phyloP scores from a whole-genome alignment of 1,139 yeast genomes.

The Candida sojae region DNA sequence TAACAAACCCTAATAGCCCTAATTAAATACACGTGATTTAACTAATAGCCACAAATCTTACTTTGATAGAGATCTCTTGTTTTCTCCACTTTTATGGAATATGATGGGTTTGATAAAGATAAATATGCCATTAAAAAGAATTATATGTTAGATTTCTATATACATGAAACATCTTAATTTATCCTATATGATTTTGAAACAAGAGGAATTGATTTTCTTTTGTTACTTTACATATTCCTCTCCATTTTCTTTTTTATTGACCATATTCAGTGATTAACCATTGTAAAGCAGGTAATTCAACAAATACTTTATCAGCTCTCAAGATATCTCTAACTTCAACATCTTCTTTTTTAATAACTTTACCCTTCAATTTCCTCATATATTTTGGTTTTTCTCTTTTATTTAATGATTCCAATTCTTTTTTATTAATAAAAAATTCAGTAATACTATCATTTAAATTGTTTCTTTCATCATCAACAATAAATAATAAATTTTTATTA shows the following conservation, averaged over 20 bases:
- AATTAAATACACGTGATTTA: conserved; percentile 9
- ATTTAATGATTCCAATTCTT: conserved; percentile 5
- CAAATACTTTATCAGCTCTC: conserved; percentile 74
- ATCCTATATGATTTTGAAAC: too few species aligned
- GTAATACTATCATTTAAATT: conserved; percentile 42
- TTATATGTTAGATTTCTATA: conserved; percentile 7
- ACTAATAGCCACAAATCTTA: too few species aligned
- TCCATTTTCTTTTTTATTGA: too few species aligned
- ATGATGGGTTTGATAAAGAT: too few species aligned
- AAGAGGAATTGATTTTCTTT: not conserved
- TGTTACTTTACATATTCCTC: too few species aligned
- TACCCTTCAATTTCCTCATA: conserved; percentile 58
- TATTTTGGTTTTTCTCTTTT: conserved; percentile 14
- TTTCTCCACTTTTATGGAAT: too few species aligned
- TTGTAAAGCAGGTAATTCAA: conserved; percentile 75
- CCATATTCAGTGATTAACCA: conserved; percentile 46
- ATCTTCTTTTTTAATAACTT: conserved; percentile 72
- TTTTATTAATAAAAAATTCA: conserved; percentile 5
- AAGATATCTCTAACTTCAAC: conserved; percentile 83
- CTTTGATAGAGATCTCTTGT: too few species aligned
- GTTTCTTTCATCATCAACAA: conserved; percentile 53
- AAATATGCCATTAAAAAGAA: not conserved
- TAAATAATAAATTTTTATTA: conserved; percentile 63
- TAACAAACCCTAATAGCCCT: conserved; percentile 20
- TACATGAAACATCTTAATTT: conserved; percentile 9